phyloP scores from a whole-genome alignment of 1,139 yeast species.

The Sugiyamaella neomexicana region DNA sequence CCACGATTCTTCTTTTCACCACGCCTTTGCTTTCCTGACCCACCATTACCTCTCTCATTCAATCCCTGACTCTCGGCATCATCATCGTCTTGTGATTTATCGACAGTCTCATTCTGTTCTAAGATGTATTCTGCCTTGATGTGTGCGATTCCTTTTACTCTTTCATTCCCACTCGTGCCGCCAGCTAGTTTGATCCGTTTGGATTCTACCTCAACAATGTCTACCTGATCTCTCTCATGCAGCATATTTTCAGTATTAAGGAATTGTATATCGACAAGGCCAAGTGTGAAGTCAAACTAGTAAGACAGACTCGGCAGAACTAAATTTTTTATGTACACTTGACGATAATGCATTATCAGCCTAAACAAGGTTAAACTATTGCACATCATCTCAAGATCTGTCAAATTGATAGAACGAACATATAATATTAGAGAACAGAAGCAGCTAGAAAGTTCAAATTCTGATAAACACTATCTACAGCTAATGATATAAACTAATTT shows the following conservation, averaged over 20 bases:
- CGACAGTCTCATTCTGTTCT: constrained; percentile 17
- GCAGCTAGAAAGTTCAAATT: too few species aligned
- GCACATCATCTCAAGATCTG: not conserved
- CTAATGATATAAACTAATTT: not conserved
- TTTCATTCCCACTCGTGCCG: not conserved
- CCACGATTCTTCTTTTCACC: constrained; percentile 62
- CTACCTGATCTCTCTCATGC: constrained; percentile 8
- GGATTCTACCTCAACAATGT: not conserved
- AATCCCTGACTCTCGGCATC: constrained; percentile 52
- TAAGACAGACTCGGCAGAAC: not conserved
- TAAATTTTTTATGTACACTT: not conserved
- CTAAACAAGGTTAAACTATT: not conserved
- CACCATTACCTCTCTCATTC: constrained; percentile 47
- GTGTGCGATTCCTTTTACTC: constrained; percentile 31
- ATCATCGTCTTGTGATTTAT: constrained; percentile 41
- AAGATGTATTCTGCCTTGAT: constrained; percentile 31
- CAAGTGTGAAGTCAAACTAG: not conserved
- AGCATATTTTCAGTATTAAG: not conserved
- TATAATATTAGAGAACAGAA: not conserved
- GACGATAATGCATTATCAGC: not conserved
- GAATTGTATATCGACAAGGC: not conserved
- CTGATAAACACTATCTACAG: too few species aligned
- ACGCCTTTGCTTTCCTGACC: constrained; percentile 45
- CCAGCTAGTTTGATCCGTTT: constrained; percentile 1
- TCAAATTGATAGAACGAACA: not conserved